Evolutionary conservation across 768 basidiomycete genomes (phyloP), one percentile per base, ranked within the genome.

Genomic region (Boletus rufocinnamomeus): DNA sequence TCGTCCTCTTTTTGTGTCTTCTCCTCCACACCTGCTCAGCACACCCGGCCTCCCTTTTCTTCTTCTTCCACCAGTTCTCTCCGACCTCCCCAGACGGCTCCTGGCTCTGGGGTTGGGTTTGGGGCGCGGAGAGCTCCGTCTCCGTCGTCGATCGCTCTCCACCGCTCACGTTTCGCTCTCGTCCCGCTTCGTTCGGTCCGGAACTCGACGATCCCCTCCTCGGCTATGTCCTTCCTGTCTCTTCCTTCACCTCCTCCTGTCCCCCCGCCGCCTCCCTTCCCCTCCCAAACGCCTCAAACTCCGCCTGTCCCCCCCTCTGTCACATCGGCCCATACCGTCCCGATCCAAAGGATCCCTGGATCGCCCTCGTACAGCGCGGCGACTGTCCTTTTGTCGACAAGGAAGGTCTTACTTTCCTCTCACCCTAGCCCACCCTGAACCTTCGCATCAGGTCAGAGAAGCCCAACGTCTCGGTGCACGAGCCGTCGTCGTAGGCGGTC

Each of bases 401-500:
- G 78, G 92, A 80, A 28, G 59, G 79, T 28, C 71, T 69, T 56
- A n/a, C 78, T 79, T 3, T 9, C 27, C 25, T 77, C 78, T 66
- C 49, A 1, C 19, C 19, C 1, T 0, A 35, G 7, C 38, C 5
- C 17, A 27, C 30, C 28, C 47, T 60, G 7, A 54, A 40, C 28
- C 2, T 48, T 3, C 5, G 21, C 11, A 58, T 27, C 51, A 73
- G 72, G 66, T 86, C 38, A 76, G 88, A 49, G 84, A 86, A 64
- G 89, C 87, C 8, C 82, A 86, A 68, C 63, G 68, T 45, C 76
- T 92, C 23, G 95, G 95, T 11, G 95, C 95, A 6, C 84, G 79
- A 65, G 96, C 88, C 5, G 87, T 97, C 47, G 86, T 98, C n/a
- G 92, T 98, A 9, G 96, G 95, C 38, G 95, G 95, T 37, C 81